Evolutionary conservation across 352 stramenopile genomes (phyloP).

Genomic region (Globisporangium abappressorium): DNA sequence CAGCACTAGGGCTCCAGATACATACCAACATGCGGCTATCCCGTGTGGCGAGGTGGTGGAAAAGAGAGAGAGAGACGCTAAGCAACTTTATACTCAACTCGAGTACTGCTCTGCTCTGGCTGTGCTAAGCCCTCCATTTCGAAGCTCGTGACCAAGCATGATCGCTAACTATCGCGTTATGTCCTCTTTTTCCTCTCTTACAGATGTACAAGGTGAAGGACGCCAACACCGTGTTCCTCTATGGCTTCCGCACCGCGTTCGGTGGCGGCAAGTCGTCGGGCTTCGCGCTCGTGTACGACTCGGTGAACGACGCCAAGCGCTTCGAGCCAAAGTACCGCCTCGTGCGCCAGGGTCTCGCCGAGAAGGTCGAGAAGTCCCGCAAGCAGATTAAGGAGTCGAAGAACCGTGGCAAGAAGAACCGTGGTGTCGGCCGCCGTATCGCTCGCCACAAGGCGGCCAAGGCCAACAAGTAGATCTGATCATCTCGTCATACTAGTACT

Average conservation of each 20-base stretch:
- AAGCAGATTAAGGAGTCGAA: constrained; percentile 99
- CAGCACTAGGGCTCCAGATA: neutral
- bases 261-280: constrained; percentile 97
- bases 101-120: neutral
- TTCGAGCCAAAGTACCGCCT: constrained; percentile 99
- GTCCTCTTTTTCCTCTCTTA: neutral
- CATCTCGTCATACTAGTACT: constrained; percentile 23
- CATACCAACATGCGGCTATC: too few relatives aligned
- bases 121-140: neutral
- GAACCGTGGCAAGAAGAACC: constrained; percentile 98
- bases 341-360: constrained; percentile 86
- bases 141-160: neutral
- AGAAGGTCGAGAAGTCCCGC: constrained; percentile 96
- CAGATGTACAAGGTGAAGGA: constrained; percentile 97
- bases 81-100: neutral
- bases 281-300: constrained; percentile 99
- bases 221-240: constrained; percentile 94
- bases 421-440: constrained; percentile 96
- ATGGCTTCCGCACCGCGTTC: constrained; percentile 97
- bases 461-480: constrained; percentile 90
- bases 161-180: constrained; percentile 9
- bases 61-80: neutral
- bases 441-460: constrained; percentile 99
- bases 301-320: constrained; percentile 96
- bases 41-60: neutral